phyloP scores from a whole-genome alignment of 306 rosid genomes.

The Cucumis hystrix region DNA sequence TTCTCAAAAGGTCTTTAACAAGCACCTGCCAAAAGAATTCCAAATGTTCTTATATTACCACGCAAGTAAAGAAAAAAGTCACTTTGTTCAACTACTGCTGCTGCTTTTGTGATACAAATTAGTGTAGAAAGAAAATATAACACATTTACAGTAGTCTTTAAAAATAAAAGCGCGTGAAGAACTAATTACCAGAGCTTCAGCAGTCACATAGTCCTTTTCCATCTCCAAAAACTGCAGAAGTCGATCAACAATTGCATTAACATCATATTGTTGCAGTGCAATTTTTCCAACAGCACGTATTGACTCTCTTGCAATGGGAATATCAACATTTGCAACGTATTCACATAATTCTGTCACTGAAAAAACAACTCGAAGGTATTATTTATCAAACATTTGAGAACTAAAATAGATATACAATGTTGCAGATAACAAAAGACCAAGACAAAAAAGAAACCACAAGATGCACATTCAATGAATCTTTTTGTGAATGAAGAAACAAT shows the following conservation, averaged over 20 bases:
- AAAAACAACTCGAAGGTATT: slow-evolving; percentile 17
- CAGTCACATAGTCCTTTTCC: slow-evolving; percentile 99
- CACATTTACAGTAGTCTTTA: neutral
- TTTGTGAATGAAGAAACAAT: too few relatives aligned
- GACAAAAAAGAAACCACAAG: neutral
- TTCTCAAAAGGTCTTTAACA: slow-evolving; percentile 89
- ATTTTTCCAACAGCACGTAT: slow-evolving; percentile 99
- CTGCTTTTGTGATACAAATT: neutral
- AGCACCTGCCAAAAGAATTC: slow-evolving; percentile 58
- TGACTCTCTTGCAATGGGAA: slow-evolving; percentile 99
- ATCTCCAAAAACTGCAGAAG: slow-evolving; percentile 99
- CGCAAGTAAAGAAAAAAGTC: neutral
- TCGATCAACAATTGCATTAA: slow-evolving; percentile 96
- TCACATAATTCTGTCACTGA: slow-evolving; percentile 98
- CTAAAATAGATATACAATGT: neutral
- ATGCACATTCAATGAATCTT: neutral
- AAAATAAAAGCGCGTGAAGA: neutral
- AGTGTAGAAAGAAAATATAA: neutral
- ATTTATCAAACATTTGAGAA: slow-evolving; percentile 11
- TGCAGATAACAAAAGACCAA: neutral
- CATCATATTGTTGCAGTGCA: slow-evolving; percentile 97
- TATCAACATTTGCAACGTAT: slow-evolving; percentile 99
- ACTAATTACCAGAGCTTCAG: slow-evolving; percentile 87
- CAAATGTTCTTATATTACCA: slow-evolving; percentile 2
- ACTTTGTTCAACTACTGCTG: neutral